phyloP scores from a whole-genome alignment of 306 rosid genomes.

The Purshia tridentata region DNA sequence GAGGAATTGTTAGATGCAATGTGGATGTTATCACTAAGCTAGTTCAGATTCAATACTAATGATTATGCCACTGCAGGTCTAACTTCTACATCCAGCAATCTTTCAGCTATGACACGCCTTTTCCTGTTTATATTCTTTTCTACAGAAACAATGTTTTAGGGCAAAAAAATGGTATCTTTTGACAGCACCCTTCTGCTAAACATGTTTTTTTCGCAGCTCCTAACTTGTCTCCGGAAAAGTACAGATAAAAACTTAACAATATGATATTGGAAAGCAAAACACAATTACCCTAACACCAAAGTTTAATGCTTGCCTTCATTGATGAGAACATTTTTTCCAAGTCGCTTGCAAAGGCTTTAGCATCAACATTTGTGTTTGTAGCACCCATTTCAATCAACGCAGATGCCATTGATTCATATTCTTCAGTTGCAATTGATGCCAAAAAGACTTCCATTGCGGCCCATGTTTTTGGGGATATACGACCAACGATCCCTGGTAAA shows the following conservation, averaged over 20 bases:
- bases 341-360: constrained; percentile 74
- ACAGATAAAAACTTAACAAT: background rate
- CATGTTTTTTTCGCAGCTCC: background rate
- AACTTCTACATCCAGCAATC: background rate
- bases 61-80: background rate
- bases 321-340: constrained; percentile 80
- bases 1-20: constrained; percentile 1
- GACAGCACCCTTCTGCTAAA: background rate
- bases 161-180: background rate
- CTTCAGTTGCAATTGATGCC: constrained; percentile 82
- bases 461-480: constrained; percentile 88
- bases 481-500: constrained; percentile 85
- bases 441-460: constrained; percentile 92
- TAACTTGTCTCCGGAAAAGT: background rate
- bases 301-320: constrained; percentile 61
- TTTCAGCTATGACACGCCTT: background rate
- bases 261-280: constrained; percentile 2
- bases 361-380: constrained; percentile 62
- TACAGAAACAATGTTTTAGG: background rate
- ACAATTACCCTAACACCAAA: background rate
- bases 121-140: background rate
- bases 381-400: constrained; percentile 97
- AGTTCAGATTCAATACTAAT: constrained; percentile 1
- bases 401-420: constrained; percentile 90
- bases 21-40: constrained; percentile 19